Evolutionary conservation across 768 basidiomycete species (phyloP), one percentile per base, ranked within the genome.

Genomic region (Phaeolepiota aurea): DNA sequence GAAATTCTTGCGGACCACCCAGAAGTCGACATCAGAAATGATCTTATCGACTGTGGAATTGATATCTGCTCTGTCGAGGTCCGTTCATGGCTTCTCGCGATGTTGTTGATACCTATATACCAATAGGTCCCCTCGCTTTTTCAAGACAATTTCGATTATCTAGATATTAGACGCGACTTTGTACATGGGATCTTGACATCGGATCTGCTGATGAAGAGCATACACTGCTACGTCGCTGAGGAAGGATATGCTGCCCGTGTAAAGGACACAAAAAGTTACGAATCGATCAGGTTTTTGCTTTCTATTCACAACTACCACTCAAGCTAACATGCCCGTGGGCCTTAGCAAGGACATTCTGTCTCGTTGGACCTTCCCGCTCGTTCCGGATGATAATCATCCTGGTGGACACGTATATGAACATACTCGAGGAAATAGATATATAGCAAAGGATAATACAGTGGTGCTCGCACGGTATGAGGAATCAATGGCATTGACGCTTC

Each of bases 111-210:
- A 30, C 40, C 43, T 30, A 30, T 42, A 15, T 10, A 25, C n/a
- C 41, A 37, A 11, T 51, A 96, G 86, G 87, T 98, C 25, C 92
- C 91, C 1, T 93, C 93, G 1, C 58, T 97, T 3, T 99, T 98
- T 65, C 91, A 93, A 57, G 96, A 98, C 64, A 98, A 98, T 63
- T 99, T 99, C 54, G 96, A 98, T 63, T 97, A 93, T 54, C 79
- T 81, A 11, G 90, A 93, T 62, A 74, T 98, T 45, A 79, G 92
- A 43, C 71, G 79, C 48, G 91, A 98, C 62, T 96, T 99, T 53
- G 86, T 97, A 12, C 87, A 88, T 54, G 94, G 94, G 13, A 76
- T 99, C 35, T 71, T 99, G 48, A 94, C 89, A 0, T 93, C 90
- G 11, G 96, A 99, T 59, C 60, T 98, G 23, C 72, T 97, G 32